Evolutionary conservation across 2,329 filamentous ascomycete genomes (phyloP).

Genomic region (Hymenoscyphus occultus): DNA sequence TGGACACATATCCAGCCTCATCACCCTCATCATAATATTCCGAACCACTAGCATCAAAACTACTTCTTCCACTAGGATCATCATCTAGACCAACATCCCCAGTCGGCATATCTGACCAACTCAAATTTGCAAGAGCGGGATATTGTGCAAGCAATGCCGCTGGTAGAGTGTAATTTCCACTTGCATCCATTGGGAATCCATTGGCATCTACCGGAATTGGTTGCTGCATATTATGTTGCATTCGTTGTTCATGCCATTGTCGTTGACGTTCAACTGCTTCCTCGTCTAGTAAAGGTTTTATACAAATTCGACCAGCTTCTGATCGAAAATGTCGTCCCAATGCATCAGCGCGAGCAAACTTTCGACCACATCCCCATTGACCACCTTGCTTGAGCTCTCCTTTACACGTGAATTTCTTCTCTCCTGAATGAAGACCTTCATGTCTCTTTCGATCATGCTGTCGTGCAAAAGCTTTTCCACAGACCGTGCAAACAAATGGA

Average conservation of each 20-base stretch:
- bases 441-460: constrained; percentile 97
- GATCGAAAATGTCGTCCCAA: constrained; percentile 92
- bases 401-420: constrained; percentile 98
- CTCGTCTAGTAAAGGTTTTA: constrained; percentile 94
- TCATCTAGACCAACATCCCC: constrained; percentile 62
- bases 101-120: constrained; percentile 77
- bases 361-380: constrained; percentile 88
- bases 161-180: constrained; percentile 68
- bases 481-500: constrained; percentile 95
- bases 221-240: constrained; percentile 62
- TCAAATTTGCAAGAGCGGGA: constrained; percentile 84
- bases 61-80: constrained; percentile 74
- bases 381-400: constrained; percentile 80
- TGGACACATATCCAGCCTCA: constrained; percentile 63
- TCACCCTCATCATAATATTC: constrained; percentile 71
- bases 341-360: constrained; percentile 93
- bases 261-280: constrained; percentile 82
- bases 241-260: constrained; percentile 68
- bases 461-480: constrained; percentile 93
- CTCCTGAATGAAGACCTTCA: constrained; percentile 91
- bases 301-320: constrained; percentile 92
- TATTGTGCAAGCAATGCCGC: constrained; percentile 88
- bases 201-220: constrained; percentile 59
- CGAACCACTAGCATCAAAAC: constrained; percentile 73
- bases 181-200: constrained; percentile 55